Percentiles rank a stretch among this genome's conserved stretches.
Conservation (phyloP, 805 yeast species). For the Zygosaccharomyces bailii region DNA sequence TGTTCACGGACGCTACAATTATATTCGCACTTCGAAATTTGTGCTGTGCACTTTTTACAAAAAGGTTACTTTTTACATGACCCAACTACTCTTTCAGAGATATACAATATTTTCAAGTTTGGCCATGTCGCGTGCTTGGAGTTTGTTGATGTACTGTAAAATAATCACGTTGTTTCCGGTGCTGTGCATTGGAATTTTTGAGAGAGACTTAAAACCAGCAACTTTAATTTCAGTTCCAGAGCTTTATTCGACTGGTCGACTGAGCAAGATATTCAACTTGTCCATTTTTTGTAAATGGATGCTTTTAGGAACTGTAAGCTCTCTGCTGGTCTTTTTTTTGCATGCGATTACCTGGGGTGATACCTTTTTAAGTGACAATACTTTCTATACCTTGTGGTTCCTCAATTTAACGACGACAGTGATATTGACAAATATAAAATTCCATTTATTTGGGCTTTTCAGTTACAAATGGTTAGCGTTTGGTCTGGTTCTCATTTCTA, state of each 20-base stretch:
- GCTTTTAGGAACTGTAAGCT: constrained; percentile 66
- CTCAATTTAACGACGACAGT: constrained; percentile 70
- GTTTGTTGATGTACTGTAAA: constrained; percentile 95
- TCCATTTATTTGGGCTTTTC: constrained; percentile 76
- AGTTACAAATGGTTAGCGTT: constrained; percentile 67
- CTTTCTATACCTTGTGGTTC: constrained; percentile 79
- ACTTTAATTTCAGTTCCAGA: constrained; percentile 92
- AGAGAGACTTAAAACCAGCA: constrained; percentile 82
- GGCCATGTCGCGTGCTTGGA: constrained; percentile 92
- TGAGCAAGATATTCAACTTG: constrained; percentile 70
- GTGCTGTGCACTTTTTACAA: constrained; percentile 93
- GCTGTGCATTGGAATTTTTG: constrained; percentile 90
- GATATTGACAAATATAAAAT: constrained; percentile 68
- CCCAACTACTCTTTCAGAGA: constrained; percentile 85
- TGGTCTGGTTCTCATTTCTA: constrained; percentile 64
- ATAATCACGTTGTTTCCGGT: constrained; percentile 92
- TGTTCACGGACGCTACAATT: constrained; percentile 96
- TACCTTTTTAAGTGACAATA: constrained; percentile 62
- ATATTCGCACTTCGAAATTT: constrained; percentile 86
- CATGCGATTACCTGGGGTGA: constrained; percentile 70
- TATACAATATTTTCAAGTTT: constrained; percentile 88
- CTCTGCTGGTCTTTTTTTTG: constrained; percentile 66
- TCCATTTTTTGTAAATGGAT: constrained; percentile 74
- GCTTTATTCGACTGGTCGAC: constrained; percentile 72
- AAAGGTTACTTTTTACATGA: constrained; percentile 81